These are phyloP conservation scores for Entamoeba dispar DNA, from an alignment of 208 protist genomes.

Conservation along the genomic window DNA sequence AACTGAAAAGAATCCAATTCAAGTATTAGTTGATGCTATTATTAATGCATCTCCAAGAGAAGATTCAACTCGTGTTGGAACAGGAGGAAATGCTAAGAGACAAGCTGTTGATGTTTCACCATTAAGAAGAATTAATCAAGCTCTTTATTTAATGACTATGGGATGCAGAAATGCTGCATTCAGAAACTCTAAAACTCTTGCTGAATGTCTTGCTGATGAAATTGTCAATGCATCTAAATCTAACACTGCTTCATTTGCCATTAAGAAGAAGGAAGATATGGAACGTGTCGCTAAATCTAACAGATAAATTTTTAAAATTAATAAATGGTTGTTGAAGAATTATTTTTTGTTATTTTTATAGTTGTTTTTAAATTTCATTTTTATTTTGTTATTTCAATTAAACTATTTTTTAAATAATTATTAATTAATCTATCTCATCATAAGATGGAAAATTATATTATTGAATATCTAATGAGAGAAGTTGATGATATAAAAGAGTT, in stretches of 20 bases:
- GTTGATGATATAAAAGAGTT: too few species aligned
- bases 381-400: too few species aligned
- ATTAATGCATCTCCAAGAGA: conserved; percentile 90
- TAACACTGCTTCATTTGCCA: conserved; percentile 90
- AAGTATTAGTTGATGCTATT: conserved; percentile 84
- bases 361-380: too few species aligned
- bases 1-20: conserved; percentile 91
- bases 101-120: conserved; percentile 99
- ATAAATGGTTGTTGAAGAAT: too few species aligned
- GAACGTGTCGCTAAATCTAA: conserved; percentile 98
- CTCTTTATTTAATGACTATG: conserved; percentile 80
- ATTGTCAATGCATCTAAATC: conserved; percentile 90
- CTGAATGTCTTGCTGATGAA: conserved; percentile 99
- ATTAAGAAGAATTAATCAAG: conserved; percentile 92
- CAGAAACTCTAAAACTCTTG: conserved; percentile 95
- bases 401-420: too few species aligned
- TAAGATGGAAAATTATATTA: too few species aligned
- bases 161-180: conserved; percentile 88
- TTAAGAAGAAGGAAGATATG: conserved; percentile 99
- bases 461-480: too few species aligned
- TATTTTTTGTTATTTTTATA: too few species aligned
- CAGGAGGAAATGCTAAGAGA: conserved; percentile 89
- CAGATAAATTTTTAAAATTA: conserved; percentile 57
- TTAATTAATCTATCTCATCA: too few species aligned
- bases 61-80: conserved; percentile 97